These are phyloP conservation scores for Candida freyschussii DNA, from an alignment of 1,139 yeast genomes.

Conservation along the genomic window DNA sequence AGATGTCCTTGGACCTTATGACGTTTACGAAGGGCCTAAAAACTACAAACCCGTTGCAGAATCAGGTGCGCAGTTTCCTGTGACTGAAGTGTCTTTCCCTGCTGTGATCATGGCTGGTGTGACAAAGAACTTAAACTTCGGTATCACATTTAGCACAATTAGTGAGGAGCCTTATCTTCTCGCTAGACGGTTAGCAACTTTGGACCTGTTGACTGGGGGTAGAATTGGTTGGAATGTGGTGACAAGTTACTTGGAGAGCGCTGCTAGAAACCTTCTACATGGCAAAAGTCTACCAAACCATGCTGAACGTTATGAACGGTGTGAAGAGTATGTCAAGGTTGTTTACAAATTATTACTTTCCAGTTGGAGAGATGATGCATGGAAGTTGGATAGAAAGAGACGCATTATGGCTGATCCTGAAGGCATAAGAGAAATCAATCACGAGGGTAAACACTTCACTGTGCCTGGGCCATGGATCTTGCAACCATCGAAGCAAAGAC, in stretches of 20 bases:
- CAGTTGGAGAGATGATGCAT: constrained; percentile 18
- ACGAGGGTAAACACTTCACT: constrained; percentile 33
- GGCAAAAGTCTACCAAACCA: constrained; percentile 2
- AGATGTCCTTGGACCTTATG: constrained; percentile 23
- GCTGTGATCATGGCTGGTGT: constrained; percentile 22
- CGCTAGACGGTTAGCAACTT: constrained; percentile 7
- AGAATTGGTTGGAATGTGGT: constrained; percentile 12
- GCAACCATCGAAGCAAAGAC: constrained; percentile 34
- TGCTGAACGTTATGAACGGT: constrained; percentile 6
- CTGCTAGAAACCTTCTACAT: constrained; percentile 5
- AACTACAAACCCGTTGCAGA: constrained; percentile 6
- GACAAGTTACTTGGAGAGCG: constrained; percentile 5
- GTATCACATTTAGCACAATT: constrained; percentile 7
- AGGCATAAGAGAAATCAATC: constrained; percentile 35
- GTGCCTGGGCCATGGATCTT: constrained; percentile 39
- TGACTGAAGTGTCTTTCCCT: constrained; percentile 34
- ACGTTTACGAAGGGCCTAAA: constrained; percentile 6
- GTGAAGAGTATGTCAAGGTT: constrained; percentile 9
- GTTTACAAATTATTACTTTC: constrained; percentile 5
- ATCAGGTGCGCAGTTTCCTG: constrained; percentile 26
- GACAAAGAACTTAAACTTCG: constrained; percentile 6
- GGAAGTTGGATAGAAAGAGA: constrained; percentile 28
- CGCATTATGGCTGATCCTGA: constrained; percentile 35
- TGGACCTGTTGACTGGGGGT: constrained; percentile 35
- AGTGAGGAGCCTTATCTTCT: constrained; percentile 9